Conservation (phyloP, 352 stramenopile species). For the Pilasporangium apinafurcum region DNA sequence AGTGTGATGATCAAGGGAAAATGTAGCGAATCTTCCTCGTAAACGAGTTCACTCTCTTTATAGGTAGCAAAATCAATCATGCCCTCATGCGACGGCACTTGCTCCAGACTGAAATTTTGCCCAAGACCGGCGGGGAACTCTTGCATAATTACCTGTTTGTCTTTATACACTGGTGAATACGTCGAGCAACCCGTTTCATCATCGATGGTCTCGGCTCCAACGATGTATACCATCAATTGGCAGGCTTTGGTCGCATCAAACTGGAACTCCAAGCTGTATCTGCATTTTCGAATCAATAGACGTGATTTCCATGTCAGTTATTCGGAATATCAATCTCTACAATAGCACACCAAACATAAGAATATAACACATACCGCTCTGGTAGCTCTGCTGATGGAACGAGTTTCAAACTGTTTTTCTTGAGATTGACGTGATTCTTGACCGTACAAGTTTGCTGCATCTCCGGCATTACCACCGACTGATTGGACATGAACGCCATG, state of each 20-base stretch:
- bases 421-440: slow-evolving; percentile 83
- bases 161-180: slow-evolving; percentile 40
- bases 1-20: slow-evolving; percentile 73
- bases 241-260: slow-evolving; percentile 79
- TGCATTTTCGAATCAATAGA: too few species aligned
- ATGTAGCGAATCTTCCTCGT: slow-evolving; percentile 26
- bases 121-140: slow-evolving; percentile 42
- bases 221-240: slow-evolving; percentile 52
- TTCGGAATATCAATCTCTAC: too few species aligned
- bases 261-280: slow-evolving; percentile 53
- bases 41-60: slow-evolving; percentile 27
- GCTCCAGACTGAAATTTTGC: slow-evolving; percentile 39
- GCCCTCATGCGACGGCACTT: slow-evolving; percentile 9
- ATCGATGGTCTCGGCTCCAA: slow-evolving; percentile 63
- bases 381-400: slow-evolving; percentile 12
- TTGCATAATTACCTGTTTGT: slow-evolving; percentile 29
- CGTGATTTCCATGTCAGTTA: too few species aligned
- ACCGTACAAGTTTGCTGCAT: slow-evolving; percentile 81
- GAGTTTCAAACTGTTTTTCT: slow-evolving; percentile 72
- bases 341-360: neutral
- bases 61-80: slow-evolving; percentile 41
- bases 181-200: slow-evolving; percentile 53
- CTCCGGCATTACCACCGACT: slow-evolving; percentile 50
- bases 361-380: neutral
- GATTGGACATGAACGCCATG: slow-evolving; percentile 83